phyloP scores from a whole-genome alignment of 768 basidiomycete species.

The Tephrocybe sp. region DNA sequence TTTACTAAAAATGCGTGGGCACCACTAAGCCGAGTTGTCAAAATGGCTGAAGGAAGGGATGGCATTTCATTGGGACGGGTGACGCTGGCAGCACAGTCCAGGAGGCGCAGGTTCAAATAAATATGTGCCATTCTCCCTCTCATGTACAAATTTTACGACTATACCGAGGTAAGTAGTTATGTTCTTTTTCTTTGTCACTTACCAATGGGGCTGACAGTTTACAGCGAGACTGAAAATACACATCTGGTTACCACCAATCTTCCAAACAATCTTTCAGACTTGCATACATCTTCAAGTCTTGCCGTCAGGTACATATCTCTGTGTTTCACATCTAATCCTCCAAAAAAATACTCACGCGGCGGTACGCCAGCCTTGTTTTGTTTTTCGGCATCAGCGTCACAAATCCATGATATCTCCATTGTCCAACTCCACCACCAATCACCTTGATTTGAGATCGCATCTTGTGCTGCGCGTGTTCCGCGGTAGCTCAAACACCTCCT shows the following conservation, averaged over 20 bases:
- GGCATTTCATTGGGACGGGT: conserved; percentile 51
- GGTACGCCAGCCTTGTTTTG: neutral
- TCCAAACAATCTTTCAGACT: neutral
- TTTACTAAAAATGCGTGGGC: conserved; percentile 42
- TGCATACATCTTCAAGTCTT: neutral
- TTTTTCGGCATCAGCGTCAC: neutral
- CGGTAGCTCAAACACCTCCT: conserved; percentile 14
- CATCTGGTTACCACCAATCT: conserved; percentile 4
- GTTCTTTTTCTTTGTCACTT: neutral
- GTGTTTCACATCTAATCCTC: conserved; percentile 1
- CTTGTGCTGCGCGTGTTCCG: neutral
- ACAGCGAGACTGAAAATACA: neutral
- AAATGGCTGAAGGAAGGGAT: conserved; percentile 59
- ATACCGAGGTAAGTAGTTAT: neutral
- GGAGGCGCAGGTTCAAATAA: conserved; percentile 16
- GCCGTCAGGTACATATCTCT: conserved; percentile 1
- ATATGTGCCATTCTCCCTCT: neutral
- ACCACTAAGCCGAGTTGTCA: conserved; percentile 52
- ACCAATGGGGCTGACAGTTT: neutral
- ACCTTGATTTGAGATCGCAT: neutral
- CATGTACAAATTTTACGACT: neutral
- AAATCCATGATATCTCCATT: neutral
- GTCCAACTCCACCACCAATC: neutral
- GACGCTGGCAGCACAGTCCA: conserved; percentile 9
- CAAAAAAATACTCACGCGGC: neutral